Conservation (phyloP, 257 asterid species). For the Solanum virginianum region DNA sequence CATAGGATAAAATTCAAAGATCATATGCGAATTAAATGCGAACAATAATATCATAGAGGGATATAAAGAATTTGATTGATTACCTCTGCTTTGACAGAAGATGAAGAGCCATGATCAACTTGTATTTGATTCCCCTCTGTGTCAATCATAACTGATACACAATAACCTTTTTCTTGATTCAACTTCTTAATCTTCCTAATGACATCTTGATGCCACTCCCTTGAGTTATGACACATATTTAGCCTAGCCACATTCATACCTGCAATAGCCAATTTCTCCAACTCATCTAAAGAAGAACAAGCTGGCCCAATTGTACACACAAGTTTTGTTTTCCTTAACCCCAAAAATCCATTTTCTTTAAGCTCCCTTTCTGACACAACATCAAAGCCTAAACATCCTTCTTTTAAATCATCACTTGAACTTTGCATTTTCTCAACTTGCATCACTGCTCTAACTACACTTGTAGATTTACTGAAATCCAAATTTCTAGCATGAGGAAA, state of each 20-base stretch:
- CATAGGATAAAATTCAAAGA: neutral
- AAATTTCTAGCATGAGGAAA: conserved; percentile 11
- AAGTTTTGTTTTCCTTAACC: conserved; percentile 79
- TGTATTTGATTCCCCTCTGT: conserved; percentile 73
- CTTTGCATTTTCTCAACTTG: conserved; percentile 30
- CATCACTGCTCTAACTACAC: conserved; percentile 31
- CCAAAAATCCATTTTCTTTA: conserved; percentile 66
- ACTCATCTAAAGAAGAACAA: conserved; percentile 43
- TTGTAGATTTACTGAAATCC: neutral
- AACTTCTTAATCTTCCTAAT: conserved; percentile 59
- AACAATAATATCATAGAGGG: neutral
- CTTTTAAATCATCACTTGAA: conserved; percentile 7
- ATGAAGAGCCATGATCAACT: conserved; percentile 74
- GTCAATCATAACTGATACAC: conserved; percentile 83
- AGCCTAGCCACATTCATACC: conserved; percentile 92
- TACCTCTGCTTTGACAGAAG: conserved; percentile 87
- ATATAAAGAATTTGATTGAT: neutral
- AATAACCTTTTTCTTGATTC: conserved; percentile 60
- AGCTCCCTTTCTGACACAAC: conserved; percentile 60
- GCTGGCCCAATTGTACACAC: conserved; percentile 87
- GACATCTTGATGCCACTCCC: conserved; percentile 70
- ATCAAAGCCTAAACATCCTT: conserved; percentile 39
- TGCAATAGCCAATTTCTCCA: conserved; percentile 66
- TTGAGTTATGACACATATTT: conserved; percentile 68
- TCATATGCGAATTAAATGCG: neutral